Evolutionary conservation across 2,329 filamentous ascomycete genomes (phyloP), one percentile per base, ranked within the genome.

Genomic region (Didymella segeticola): DNA sequence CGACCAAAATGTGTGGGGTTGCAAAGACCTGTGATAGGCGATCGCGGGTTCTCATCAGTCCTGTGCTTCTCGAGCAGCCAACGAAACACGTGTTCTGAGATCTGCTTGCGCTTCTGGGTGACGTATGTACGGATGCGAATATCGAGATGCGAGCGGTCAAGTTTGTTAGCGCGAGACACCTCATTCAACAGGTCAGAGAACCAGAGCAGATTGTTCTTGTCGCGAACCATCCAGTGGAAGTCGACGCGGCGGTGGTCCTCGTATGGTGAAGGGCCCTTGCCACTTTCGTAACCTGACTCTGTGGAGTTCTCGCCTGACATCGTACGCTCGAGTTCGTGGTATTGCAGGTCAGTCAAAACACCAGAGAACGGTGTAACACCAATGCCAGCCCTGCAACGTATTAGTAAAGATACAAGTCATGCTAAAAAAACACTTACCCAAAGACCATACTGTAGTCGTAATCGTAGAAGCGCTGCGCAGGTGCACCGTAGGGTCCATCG

Each of bases 141-240:
- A 49, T 84, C 81, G 36, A 86, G 77, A 25, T 69, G 59, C 4
- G 66, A 65, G 29, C 45, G 52, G 25, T 70, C 60, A 5, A 60
- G 59, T 38, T 77, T 72, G 17, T 79, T 71, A 8, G 72, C 69
- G 5, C 74, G 73, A 7, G 70, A 63, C 3, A 72, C 69, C 52
- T 71, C 69, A 60, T 85, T 85, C 5, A 85, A 76, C 0, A 85
- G 77, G 58, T 83, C 79, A 0, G 82, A 83, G 45, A 86, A 81
- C 83, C 83, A 85, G 3, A 82, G 74, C 0, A 86, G 75, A 43
- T 82, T 77, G 66, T 84, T 84, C 50, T 78, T 77, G 39, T 85
- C 82, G 19, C 82, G 80, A 0, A 85, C 82, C 58, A 82, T 83
- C 83, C 83, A 86, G 68, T 86, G 82, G 53, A 86, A 85, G 61